Evolutionary conservation across 1,284 basidiomycete species (phyloP), one percentile per base, ranked within the genome.

Genomic region (Vanrija humicola): DNA sequence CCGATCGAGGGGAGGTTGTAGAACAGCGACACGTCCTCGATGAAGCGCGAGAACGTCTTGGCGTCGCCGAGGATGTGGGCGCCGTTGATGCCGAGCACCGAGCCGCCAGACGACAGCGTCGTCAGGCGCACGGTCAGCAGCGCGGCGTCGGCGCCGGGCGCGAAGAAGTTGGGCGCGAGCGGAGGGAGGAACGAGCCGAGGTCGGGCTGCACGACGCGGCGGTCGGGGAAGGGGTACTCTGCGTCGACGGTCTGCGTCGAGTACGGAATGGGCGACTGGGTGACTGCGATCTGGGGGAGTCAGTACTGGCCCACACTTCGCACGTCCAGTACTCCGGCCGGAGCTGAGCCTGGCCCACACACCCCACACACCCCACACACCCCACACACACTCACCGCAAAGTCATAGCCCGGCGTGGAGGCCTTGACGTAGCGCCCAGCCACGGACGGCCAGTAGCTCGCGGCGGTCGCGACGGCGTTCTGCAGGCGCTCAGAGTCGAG

Each of bases 21-120:
- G 52, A 67, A 57, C 16, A 55, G 46, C 12, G 61, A 62, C 23
- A 67, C 58, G 39, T 63, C 52, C 34, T 55, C 50, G 14, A 65
- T 52, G 54, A 67, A 60, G 18, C 56, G 62, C 2, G 51, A 49
- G 43, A 50, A 55, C 6, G 61, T 47, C 0, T 59, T 55, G 0
- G 58, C 67, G 38, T 68, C 67, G 14, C 60, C 62, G 7, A 68
- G 52, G 23, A 65, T 48, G 49, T 68, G 67, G 2, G 40, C 54
- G 55, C 56, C 63, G 28, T 53, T 56, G 34, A 68, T 50, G 3
- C 67, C 67, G 8, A 68, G 59, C 5, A 63, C 64, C 8, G 56
- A 55, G 4, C 40, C 43, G 15, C 60, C 52, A 5, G 38, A 46
- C 9, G 59, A 51, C 10, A 64, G 46, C 4, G 62, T 54, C 1